Evolutionary conservation across 768 basidiomycete genomes (phyloP).

Genomic region (Chiua virens): DNA sequence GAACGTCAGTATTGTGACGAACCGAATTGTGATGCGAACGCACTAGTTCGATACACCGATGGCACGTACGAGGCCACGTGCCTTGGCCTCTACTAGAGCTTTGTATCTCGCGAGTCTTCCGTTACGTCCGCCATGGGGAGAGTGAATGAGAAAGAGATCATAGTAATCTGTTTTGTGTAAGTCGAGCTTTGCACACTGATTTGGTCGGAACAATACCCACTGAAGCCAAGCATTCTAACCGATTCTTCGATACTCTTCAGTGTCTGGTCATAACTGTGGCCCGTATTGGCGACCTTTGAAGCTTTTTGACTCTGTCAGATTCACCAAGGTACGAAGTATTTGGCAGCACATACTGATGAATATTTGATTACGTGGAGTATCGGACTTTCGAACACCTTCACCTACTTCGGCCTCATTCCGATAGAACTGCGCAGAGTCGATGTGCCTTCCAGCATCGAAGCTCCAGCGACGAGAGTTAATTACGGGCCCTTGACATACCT

Average conservation of each 20-base stretch:
- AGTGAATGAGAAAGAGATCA: conserved; percentile 50
- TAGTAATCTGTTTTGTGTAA: conserved; percentile 35
- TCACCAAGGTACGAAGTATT: neutral
- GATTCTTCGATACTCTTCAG: conserved; percentile 20
- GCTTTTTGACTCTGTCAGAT: conserved; percentile 8
- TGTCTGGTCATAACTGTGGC: conserved; percentile 16
- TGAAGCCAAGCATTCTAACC: conserved; percentile 20
- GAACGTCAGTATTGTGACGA: neutral
- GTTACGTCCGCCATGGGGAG: conserved; percentile 38
- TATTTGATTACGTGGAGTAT: conserved; percentile 26
- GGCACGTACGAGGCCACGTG: conserved; percentile 36
- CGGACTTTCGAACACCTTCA: conserved; percentile 20
- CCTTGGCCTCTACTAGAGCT: conserved; percentile 36
- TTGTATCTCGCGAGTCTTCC: conserved; percentile 41
- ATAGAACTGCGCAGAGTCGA: conserved; percentile 27
- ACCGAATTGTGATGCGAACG: neutral
- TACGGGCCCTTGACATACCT: conserved; percentile 11
- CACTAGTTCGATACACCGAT: conserved; percentile 53
- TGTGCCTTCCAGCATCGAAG: conserved; percentile 15
- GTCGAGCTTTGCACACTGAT: neutral
- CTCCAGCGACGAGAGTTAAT: neutral
- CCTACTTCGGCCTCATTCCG: conserved; percentile 29
- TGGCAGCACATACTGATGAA: conserved; percentile 27
- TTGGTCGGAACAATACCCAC: conserved; percentile 5
- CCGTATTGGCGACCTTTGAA: conserved; percentile 16